Base-by-base conservation (phyloP, 345 rosid species). In the sweet orange (Citrus sinensis) region DNA sequence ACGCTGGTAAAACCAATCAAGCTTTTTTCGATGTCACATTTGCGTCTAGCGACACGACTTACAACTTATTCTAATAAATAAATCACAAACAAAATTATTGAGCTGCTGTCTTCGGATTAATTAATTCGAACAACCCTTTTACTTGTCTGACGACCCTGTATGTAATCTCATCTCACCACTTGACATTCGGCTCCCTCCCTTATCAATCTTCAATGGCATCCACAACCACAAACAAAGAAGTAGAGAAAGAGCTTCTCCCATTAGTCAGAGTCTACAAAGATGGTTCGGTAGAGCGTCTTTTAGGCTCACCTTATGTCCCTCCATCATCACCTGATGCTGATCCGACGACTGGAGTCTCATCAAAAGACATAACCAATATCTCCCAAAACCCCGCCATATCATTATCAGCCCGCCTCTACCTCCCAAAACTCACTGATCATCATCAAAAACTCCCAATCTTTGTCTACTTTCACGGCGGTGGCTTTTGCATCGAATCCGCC, bases 391-490 rank as follows among this genome's bases (percentile, higher is more conserved):
- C 88, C 13, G 5, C 29, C n/a, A 63, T 79, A 56, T 71, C 74
- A 4, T 56, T 81, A 67, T 71, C 74, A 4, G 83, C 85, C 54
- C 78, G 85, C 20, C 79, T 86, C 17, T 80, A 65, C 83, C 81
- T 82, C 70, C 89, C 89, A 0, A 80, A 82, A 7, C 55, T 49
- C 81, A 17, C 71, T 29, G 46, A 65, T 32, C 40, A 24, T 40
- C 25, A 69, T 7, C 11, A 73, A 51, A 75, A 82, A 72, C 81
- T 80, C 37, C 89, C 87, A 34, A 2, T 87, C 58, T 29, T 84
- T 22, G 64, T 82, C 76, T 82, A 85, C 79, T 76, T 75, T 54
- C 86, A 87, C 24, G 86, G 79, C 58, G 82, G 89, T 0, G 85
- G 65, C 35, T 84, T 86, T 58, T 82, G 73, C 74, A 9, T 82